phyloP scores from a whole-genome alignment of 208 protist species.

The Entamoeba invadens region DNA sequence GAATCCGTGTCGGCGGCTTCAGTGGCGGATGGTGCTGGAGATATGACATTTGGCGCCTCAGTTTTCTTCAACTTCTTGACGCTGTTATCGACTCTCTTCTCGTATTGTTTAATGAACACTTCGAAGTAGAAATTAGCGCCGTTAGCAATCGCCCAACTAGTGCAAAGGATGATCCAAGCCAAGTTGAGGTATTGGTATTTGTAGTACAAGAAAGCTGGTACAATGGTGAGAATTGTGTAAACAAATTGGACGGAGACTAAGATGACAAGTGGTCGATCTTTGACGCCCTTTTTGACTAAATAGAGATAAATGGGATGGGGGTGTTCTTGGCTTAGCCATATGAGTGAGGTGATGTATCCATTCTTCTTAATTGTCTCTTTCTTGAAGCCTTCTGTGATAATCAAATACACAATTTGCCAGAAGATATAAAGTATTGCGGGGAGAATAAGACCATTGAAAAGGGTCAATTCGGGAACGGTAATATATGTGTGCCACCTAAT shows the following conservation, averaged over 20 bases:
- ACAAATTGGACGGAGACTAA: neutral
- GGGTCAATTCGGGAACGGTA: neutral
- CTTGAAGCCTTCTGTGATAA: neutral
- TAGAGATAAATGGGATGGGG: neutral
- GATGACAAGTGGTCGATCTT: neutral
- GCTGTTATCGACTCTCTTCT: neutral
- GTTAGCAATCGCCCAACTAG: neutral
- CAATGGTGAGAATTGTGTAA: neutral
- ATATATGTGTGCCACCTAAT: neutral
- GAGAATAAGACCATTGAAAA: neutral
- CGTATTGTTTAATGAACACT: neutral
- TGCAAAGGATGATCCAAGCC: neutral
- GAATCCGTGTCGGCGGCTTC: no score
- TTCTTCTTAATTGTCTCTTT: neutral
- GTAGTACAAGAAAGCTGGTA: neutral
- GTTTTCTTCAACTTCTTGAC: neutral
- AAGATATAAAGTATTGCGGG: neutral
- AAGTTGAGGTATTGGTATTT: neutral
- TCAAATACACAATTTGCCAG: constrained; percentile 5
- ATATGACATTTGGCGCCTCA: no score
- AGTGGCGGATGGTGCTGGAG: no score
- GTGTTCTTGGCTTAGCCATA: neutral
- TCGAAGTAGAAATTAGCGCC: neutral
- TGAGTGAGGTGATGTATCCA: neutral
- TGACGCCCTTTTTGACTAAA: neutral